phyloP scores from a whole-genome alignment of 495 filamentous ascomycete species.

The Haplographium delicatum region DNA sequence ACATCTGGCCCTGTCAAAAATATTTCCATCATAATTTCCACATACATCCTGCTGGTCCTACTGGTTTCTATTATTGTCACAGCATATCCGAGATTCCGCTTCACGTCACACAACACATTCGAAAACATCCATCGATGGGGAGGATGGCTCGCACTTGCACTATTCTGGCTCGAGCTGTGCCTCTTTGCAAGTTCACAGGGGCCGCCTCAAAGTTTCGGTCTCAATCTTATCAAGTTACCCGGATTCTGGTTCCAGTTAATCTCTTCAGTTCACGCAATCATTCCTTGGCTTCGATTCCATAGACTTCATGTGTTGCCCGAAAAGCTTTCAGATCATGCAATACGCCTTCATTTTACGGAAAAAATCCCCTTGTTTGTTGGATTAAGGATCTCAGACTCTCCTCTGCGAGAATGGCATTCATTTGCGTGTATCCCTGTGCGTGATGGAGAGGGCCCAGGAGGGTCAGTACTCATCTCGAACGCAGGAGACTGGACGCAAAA shows the following conservation, averaged over 20 bases:
- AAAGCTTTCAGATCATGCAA: constrained; percentile 61
- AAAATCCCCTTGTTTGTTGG: constrained; percentile 50
- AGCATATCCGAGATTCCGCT: constrained; percentile 48
- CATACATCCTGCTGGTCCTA: constrained; percentile 37
- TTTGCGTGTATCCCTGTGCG: constrained; percentile 69
- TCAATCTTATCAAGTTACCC: constrained; percentile 46
- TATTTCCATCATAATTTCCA: constrained; percentile 21
- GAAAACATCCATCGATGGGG: constrained; percentile 63
- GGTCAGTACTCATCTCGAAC: constrained; percentile 68
- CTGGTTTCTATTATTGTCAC: constrained; percentile 40
- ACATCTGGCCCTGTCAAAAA: constrained; percentile 23
- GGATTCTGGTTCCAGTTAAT: constrained; percentile 65
- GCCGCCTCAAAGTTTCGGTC: constrained; percentile 17
- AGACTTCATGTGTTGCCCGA: constrained; percentile 56
- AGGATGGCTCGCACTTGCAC: constrained; percentile 54
- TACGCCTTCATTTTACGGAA: constrained; percentile 66
- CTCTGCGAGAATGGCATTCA: constrained; percentile 72
- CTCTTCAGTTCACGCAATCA: constrained; percentile 53
- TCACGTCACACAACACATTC: constrained; percentile 56
- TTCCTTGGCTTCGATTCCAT: constrained; percentile 65
- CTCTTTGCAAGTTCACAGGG: constrained; percentile 30
- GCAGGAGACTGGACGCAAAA: constrained; percentile 55
- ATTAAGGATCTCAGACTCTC: constrained; percentile 49
- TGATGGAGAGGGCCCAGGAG: constrained; percentile 37
- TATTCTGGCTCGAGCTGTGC: constrained; percentile 53